Conservation (phyloP, 2,329 filamentous ascomycete genomes). For the Fusarium continuum region DNA sequence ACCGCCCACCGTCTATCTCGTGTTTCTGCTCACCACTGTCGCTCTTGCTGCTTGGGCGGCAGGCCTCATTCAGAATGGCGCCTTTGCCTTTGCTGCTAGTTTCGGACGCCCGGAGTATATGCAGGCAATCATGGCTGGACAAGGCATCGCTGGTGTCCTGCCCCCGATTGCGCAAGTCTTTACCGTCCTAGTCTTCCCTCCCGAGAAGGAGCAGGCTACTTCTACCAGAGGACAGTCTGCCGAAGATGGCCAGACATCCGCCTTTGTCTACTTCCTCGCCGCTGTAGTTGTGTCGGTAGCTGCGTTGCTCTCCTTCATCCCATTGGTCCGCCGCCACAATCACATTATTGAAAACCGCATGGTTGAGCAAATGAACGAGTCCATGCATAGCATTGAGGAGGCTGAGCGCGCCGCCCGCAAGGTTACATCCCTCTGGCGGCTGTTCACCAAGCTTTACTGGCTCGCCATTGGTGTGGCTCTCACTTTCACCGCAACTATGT, state of each 20-base stretch:
- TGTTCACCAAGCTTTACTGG: conserved; percentile 83
- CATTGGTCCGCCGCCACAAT: conserved; percentile 71
- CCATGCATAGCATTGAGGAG: conserved; percentile 61
- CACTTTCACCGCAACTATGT: conserved; percentile 88
- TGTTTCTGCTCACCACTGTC: conserved; percentile 84
- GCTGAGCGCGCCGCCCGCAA: conserved; percentile 62
- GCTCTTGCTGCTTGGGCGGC: conserved; percentile 81
- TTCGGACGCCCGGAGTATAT: conserved; percentile 91
- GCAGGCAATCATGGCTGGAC: conserved; percentile 95
- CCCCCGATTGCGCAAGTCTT: conserved; percentile 88
- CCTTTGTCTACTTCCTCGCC: conserved; percentile 90
- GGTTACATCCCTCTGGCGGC: conserved; percentile 64
- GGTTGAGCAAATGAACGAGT: conserved; percentile 59
- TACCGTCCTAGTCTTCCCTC: conserved; percentile 72
- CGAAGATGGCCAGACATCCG: conserved; percentile 61
- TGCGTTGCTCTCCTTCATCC: conserved; percentile 77
- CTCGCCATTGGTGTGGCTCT: conserved; percentile 79
- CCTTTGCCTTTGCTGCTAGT: conserved; percentile 88
- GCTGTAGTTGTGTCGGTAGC: conserved; percentile 78
- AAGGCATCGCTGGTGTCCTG: conserved; percentile 89
- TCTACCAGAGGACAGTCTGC: conserved; percentile 36
- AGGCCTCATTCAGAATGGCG: conserved; percentile 89
- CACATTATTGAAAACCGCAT: conserved; percentile 61
- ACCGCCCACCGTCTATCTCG: conserved; percentile 75
- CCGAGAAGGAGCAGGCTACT: conserved; percentile 37